Evolutionary conservation across 805 yeast species (phyloP).

Genomic region (Phaffomyces opuntiae): DNA sequence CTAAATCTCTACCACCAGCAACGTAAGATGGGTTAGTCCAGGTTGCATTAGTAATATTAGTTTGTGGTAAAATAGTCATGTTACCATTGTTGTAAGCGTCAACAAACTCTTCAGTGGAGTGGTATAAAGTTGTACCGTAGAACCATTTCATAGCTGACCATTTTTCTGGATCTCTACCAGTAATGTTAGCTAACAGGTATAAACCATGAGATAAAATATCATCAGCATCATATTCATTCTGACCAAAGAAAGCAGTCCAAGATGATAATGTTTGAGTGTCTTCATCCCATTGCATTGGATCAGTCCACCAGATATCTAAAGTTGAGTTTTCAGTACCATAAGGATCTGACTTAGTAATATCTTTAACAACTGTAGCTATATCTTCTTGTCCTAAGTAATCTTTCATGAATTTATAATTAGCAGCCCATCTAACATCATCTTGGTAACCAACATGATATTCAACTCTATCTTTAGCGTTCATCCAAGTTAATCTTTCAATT

Average conservation of each 20-base stretch:
- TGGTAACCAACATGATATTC: constrained; percentile 16
- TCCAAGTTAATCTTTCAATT: constrained; percentile 12
- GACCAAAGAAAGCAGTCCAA: constrained; percentile 18
- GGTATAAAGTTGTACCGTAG: constrained; percentile 18
- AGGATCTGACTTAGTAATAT: constrained; percentile 11
- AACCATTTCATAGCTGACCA: constrained; percentile 16
- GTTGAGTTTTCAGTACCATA: constrained; percentile 18
- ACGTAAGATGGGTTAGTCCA: constrained; percentile 10
- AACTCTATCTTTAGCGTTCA: constrained; percentile 16
- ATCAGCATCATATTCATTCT: constrained; percentile 16
- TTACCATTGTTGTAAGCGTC: constrained; percentile 18
- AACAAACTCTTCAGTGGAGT: constrained; percentile 19
- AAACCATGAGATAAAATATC: constrained; percentile 21
- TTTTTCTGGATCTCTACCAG: constrained; percentile 17
- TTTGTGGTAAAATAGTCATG: constrained; percentile 14
- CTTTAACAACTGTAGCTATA: constrained; percentile 11
- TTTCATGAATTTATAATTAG: constrained; percentile 6
- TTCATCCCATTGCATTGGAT: constrained; percentile 15
- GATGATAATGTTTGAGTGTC: constrained; percentile 11
- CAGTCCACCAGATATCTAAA: constrained; percentile 20
- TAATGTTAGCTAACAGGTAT: constrained; percentile 15
- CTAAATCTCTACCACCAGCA: constrained; percentile 19
- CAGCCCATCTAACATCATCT: constrained; percentile 12
- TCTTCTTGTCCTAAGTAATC: constrained; percentile 7
- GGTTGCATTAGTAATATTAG: constrained; percentile 3